Base-by-base conservation (phyloP, 495 filamentous ascomycete genomes). In the Hyaloscypha finlandica region DNA sequence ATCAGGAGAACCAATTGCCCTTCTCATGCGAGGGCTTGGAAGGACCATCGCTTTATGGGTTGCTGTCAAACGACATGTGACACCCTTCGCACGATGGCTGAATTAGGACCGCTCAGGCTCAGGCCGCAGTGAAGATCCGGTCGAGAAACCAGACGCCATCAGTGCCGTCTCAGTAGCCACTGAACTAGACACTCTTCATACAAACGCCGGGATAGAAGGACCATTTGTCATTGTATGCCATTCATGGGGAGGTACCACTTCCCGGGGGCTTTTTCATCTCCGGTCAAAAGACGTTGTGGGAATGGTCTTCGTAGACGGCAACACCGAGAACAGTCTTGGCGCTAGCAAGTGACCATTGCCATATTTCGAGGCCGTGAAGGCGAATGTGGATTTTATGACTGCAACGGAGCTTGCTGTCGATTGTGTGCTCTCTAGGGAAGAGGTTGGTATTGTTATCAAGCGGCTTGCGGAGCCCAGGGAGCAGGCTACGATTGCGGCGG, bases 71-170 rank as follows among this genome's bases (percentile, higher is more conserved):
- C 68, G 42, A n/a, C 63, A 61, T 45, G 30, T 66, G 4, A 53
- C 45, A n/a, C 52, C 60, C 0, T 70, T 66, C 56, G 58, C 58
- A 29, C 63, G 68, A 25, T 60, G 37, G 39, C 11, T 64, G 5
- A 12, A 31, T 5, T 70, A 70, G 22, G 68, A 70, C 32, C 63
- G 68, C 33, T 56, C 63, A n/a, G 68, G 68, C 31, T 12, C 35
- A 14, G 68, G 56, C 4, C 16, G 42, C 6, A 68, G 66, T 22
- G 66, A 68, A n/a, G 29, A 37, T 30, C 30, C 60, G 6, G 33
- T 20, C 6, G 61, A 59, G 9, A 39, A 25, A 19, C 53, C 61
- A n/a, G 53, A 65, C 12, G 64, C 55, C 14, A 68, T 65, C 20
- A 65, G 37, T 8, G 54, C 52, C 9, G 35, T 52, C 5, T 45